phyloP scores from a whole-genome alignment of 331 rosid genomes.

The Dryas integrifolia region DNA sequence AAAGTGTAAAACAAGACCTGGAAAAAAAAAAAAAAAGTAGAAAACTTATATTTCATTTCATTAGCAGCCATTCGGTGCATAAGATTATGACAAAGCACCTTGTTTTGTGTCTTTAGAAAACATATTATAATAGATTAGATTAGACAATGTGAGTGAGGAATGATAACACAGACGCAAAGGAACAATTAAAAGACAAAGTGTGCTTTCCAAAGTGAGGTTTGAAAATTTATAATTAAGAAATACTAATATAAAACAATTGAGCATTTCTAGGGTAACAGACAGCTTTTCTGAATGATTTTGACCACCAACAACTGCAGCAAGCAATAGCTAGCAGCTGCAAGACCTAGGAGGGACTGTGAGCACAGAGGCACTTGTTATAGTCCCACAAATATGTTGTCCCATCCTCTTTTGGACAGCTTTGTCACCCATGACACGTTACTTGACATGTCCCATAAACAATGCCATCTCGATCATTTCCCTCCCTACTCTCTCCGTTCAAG shows the following conservation, averaged over 20 bases:
- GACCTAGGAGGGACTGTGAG: not conserved
- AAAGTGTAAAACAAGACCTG: too few species aligned
- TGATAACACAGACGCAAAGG: constrained; percentile 1
- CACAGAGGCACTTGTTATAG: not conserved
- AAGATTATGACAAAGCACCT: not conserved
- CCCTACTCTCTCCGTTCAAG: constrained; percentile 33
- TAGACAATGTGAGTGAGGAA: not conserved
- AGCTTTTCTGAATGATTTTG: not conserved
- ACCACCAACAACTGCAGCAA: constrained; percentile 6
- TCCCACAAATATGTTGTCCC: constrained; percentile 28
- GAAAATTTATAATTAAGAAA: constrained; percentile 10
- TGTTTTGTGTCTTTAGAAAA: not conserved
- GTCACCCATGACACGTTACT: constrained; percentile 24
- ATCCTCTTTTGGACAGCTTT: constrained; percentile 27
- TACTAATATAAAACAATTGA: not conserved
- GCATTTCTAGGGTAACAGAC: constrained; percentile 3
- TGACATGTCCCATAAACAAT: not conserved
- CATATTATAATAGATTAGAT: not conserved
- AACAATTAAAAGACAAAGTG: constrained; percentile 62
- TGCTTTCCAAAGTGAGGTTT: constrained; percentile 52
- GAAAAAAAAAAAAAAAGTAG: too few species aligned
- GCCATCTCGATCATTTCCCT: constrained; percentile 12
- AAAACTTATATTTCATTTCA: not conserved
- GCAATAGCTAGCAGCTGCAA: not conserved
- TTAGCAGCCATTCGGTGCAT: not conserved